Conservation (phyloP, 1,139 yeast species). For the Yamadazyma atlantica region DNA sequence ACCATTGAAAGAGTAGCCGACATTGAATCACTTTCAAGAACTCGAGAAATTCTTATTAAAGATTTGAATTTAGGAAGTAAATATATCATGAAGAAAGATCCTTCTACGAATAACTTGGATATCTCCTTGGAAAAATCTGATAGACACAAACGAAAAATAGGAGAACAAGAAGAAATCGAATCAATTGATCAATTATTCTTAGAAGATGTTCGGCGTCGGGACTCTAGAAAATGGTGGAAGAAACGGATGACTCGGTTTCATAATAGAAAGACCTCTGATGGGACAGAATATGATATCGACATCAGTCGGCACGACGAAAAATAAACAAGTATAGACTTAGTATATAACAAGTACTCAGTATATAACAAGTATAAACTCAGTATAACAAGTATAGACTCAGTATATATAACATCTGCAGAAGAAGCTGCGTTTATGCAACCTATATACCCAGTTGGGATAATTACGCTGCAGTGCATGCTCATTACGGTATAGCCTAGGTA, state of each 20-base stretch:
- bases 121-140: constrained; percentile 9
- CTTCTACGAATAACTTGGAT: no score
- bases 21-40: constrained; percentile 77
- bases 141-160: constrained; percentile 19
- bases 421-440: background rate
- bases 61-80: constrained; percentile 60
- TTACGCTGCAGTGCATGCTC: no score
- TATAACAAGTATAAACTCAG: no score
- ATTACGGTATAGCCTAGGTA: background rate
- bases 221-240: constrained; percentile 47
- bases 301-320: constrained; percentile 5
- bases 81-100: constrained; percentile 9
- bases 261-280: constrained; percentile 9
- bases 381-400: background rate
- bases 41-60: constrained; percentile 74
- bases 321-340: background rate
- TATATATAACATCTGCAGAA: background rate
- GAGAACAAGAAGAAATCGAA: constrained; percentile 31
- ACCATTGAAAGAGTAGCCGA: constrained; percentile 73
- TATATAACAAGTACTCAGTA: no score
- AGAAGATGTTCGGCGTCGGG: constrained; percentile 43
- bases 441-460: no score
- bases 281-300: constrained; percentile 17
- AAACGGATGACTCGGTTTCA: constrained; percentile 40
- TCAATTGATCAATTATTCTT: constrained; percentile 32